Evolutionary conservation across 1,139 yeast species (phyloP), one percentile per base, ranked within the genome.

Genomic region (Yamadazyma aaseri): DNA sequence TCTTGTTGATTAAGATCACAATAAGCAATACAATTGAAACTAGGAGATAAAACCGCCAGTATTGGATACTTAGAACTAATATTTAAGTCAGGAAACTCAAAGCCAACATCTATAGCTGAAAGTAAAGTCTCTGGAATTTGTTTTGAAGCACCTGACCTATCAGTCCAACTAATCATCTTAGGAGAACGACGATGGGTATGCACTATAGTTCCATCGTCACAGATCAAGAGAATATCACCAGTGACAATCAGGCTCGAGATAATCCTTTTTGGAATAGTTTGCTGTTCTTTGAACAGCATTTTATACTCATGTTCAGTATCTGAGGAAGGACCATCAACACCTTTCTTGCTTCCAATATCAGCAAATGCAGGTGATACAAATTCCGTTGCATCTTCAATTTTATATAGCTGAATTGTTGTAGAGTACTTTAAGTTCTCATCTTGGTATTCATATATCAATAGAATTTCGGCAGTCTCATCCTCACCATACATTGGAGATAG

Each of bases 31-130:
- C 84, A 71, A 10, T 79, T 63, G 38, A 75, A 49, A 43, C 76
- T 79, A 1, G 86, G 86, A 2, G 89, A 81, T 0, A 80, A 48
- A 7, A 75, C 36, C 1, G 35, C 64, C 15, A 66, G 54, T 12
- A 67, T 49, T 1, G 77, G 72, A 15, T 51, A 53, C 15, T 51
- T 35, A 11, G 41, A 34, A 2, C 33, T 20, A 6, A 42, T 36
- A 6, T 47, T 34, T 2, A 57, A 26, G 15, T 39, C 37, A 0
- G 78, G 73, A 32, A 79, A 67, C 21, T 59, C 55, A 47, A 71
- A 82, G 0, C 90, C 90, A 6, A 76, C 70, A 46, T 82, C 86
- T 20, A 71, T 60, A 8, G 81, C 51, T 5, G 37, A 34, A 9
- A 18, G 21, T 17, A 41, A 33, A 3, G 22, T 9, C 20, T 33